phyloP scores from a whole-genome alignment of 108 stramenopile species.

The Cyclotella cryptica region DNA sequence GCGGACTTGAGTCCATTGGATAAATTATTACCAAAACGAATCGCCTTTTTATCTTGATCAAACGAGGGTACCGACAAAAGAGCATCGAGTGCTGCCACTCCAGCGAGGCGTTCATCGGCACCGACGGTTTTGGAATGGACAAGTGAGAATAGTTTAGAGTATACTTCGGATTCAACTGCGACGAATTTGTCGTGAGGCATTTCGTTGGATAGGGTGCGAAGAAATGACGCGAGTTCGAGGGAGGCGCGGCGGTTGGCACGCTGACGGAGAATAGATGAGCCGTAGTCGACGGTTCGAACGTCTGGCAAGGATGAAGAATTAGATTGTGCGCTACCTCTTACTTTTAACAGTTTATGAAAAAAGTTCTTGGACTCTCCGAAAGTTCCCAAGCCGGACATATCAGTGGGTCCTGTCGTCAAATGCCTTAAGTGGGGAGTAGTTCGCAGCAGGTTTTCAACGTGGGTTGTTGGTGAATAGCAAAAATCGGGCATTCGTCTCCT shows the following conservation, averaged over 20 bases:
- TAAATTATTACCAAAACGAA: conserved; percentile 92
- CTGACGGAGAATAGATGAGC: conserved; percentile 58
- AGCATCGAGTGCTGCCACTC: conserved; percentile 83
- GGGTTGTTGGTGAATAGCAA: conserved; percentile 44
- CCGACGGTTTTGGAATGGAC: conserved; percentile 66
- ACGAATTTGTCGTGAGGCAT: conserved; percentile 86
- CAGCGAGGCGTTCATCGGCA: conserved; percentile 74
- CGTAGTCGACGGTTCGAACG: conserved; percentile 52
- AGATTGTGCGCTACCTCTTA: background rate
- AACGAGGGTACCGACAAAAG: conserved; percentile 82
- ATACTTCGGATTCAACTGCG: conserved; percentile 81
- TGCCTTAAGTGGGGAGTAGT: conserved; percentile 82
- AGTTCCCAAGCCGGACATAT: conserved; percentile 69
- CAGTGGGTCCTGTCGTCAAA: conserved; percentile 63
- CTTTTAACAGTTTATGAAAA: conserved; percentile 18
- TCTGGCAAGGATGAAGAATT: background rate
- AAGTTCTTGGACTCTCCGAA: conserved; percentile 31
- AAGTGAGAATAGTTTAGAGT: conserved; percentile 75
- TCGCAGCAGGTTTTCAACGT: conserved; percentile 73
- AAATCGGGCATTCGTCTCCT: conserved; percentile 32
- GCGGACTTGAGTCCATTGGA: conserved; percentile 73
- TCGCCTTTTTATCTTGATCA: conserved; percentile 90
- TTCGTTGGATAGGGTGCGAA: conserved; percentile 80
- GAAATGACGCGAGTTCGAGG: conserved; percentile 74
- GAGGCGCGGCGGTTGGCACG: conserved; percentile 74